Percentiles rank a stretch among this genome's conserved stretches.
phyloP scores from a whole-genome alignment of 345 rosid species.

The Syzygium aromaticum region DNA sequence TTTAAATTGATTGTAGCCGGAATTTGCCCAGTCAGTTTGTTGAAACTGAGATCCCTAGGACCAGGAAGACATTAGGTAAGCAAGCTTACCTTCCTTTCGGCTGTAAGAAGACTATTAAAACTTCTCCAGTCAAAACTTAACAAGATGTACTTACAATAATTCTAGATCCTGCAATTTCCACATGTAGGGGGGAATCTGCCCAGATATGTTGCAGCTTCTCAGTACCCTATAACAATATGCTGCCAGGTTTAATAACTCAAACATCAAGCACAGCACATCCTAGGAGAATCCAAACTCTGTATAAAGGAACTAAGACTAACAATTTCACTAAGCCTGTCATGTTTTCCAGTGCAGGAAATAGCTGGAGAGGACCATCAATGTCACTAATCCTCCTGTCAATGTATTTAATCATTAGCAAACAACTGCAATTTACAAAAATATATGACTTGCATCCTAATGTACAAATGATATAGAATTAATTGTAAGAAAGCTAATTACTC shows the following conservation, averaged over 20 bases:
- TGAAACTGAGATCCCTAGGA: conserved; percentile 49
- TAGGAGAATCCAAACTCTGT: not conserved
- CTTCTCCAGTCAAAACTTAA: not conserved
- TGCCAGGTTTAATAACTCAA: not conserved
- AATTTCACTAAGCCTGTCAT: conserved; percentile 18
- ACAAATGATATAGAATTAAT: not conserved
- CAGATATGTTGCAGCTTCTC: conserved; percentile 31
- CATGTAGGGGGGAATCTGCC: conserved; percentile 14
- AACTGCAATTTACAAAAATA: not conserved
- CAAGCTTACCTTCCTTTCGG: too few species aligned
- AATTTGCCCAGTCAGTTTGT: conserved; percentile 33
- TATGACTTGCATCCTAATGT: not conserved
- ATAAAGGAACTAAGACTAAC: conserved; percentile 15
- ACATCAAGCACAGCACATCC: not conserved
- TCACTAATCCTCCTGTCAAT: conserved; percentile 43
- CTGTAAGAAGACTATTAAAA: not conserved
- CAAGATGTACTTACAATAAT: conserved; percentile 10
- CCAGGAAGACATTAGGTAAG: not conserved
- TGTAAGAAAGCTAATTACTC: conserved; percentile 9
- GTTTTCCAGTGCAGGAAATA: conserved; percentile 20
- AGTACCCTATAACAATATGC: conserved; percentile 24
- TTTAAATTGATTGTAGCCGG: conserved; percentile 14
- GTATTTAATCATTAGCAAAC: not conserved
- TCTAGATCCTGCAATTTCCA: conserved; percentile 12
- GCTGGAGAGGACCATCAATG: conserved; percentile 25